Percentiles rank a stretch among this genome's conserved stretches.
These are phyloP conservation scores for Pleurostoma richardsiae DNA, from an alignment of 2,329 filamentous ascomycete genomes.

Conservation along the genomic window DNA sequence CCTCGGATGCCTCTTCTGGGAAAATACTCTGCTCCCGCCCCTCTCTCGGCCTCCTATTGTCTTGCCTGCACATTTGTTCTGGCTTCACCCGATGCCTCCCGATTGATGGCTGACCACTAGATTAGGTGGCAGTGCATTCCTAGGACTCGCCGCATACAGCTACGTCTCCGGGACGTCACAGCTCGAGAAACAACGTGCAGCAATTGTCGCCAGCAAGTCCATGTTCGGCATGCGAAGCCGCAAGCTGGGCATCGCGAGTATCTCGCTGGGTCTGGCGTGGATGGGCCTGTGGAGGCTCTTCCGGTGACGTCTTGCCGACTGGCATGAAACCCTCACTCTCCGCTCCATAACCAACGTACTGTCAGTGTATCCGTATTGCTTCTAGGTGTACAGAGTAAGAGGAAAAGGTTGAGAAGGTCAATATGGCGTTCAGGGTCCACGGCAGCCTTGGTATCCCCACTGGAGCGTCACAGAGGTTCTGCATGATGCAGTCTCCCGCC, in stretches of 20 bases:
- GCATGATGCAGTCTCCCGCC: too few species aligned
- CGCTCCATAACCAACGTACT: neutral
- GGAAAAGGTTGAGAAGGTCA: too few species aligned
- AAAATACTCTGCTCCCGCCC: neutral
- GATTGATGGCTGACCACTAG: too few species aligned
- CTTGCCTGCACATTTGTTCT: neutral
- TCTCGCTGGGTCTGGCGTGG: slow-evolving; percentile 63
- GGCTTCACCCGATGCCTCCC: neutral
- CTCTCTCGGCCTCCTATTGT: neutral
- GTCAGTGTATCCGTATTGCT: too few species aligned
- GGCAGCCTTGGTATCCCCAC: too few species aligned
- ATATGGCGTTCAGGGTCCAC: too few species aligned
- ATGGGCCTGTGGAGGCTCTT: slow-evolving; percentile 67
- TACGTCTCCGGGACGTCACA: slow-evolving; percentile 71
- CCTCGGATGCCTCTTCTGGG: neutral
- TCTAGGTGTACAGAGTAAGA: too few species aligned
- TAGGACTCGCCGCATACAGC: slow-evolving; percentile 72
- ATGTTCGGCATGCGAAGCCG: slow-evolving; percentile 70
- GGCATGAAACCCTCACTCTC: neutral
- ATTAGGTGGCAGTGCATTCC: slow-evolving; percentile 67
- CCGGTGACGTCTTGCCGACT: slow-evolving; percentile 35
- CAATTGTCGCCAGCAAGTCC: slow-evolving; percentile 64
- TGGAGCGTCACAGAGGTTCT: too few species aligned
- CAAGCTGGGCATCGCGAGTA: slow-evolving; percentile 59
- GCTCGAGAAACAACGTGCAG: slow-evolving; percentile 59